Base-by-base conservation (phyloP, 73 alveolate genomes). In the Paramecium pentaurelia region DNA sequence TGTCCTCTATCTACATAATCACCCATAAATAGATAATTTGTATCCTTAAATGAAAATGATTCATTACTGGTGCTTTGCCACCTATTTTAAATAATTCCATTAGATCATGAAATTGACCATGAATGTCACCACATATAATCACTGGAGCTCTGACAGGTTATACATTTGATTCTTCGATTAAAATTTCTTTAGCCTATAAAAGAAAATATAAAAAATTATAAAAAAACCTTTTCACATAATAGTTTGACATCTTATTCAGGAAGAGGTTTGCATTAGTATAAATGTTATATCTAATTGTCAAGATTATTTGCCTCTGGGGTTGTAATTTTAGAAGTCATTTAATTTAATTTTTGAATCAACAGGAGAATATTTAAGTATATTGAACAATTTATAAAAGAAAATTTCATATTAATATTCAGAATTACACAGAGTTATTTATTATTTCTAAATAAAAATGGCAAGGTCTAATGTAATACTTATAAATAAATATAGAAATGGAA, bases 1-100 rank as follows among this genome's bases (percentile, higher is more conserved):
- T 95, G 95, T 34, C 97, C 97, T 94, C 97, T 88, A 85, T 97
- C 99, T 28, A 97, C 99, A 70, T 95, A 96, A 86, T 97, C 99
- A 18, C 99, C 99, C 94, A 96, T 92, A 85, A 97, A 96, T 32
- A 97, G 59, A 92, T 95, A 97, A 88, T 95, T 97, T 60, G 95
- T 86, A 44, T 86, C 73, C 42, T 98, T 97, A 5, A 54, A 18
- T 54, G 32, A 54, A 16, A 54, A 18, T 54, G 1, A 54, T 4
- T 25, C 10, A 68, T 34, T 34, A 68, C 84, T 14, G 95, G 95
- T 32, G 49, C 25, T 8, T 86, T 58, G 3, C 95, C 95, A 10
- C 98, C 98, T 47, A 93, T 92, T 54, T 95, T 86, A 87, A 96
- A 96, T 75, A 96, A 77, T 92, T 95, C 98, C 83, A 95, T 86